These are phyloP conservation scores for Candida manassasensis DNA, from an alignment of 805 yeast species.

Conservation along the genomic window DNA sequence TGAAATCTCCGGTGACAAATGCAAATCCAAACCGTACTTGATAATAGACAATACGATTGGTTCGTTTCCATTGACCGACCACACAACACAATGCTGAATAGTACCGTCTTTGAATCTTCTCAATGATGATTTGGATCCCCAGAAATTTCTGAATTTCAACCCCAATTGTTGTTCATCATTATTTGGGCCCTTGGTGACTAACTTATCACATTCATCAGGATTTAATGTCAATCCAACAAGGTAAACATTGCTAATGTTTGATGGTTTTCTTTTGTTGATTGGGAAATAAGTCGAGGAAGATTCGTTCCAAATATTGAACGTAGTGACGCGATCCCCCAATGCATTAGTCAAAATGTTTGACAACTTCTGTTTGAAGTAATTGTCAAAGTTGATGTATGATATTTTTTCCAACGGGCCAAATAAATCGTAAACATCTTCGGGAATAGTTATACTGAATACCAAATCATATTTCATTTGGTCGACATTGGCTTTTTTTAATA, in stretches of 20 bases:
- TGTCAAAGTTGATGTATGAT: constrained; percentile 64
- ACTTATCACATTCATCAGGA: constrained; percentile 68
- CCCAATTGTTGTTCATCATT: constrained; percentile 53
- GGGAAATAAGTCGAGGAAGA: constrained; percentile 28
- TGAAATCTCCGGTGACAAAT: constrained; percentile 47
- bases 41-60: constrained; percentile 65
- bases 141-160: constrained; percentile 68
- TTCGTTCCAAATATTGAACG: constrained; percentile 30
- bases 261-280: constrained; percentile 51
- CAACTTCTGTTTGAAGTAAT: constrained; percentile 58
- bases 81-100: constrained; percentile 85
- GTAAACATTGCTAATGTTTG: constrained; percentile 25
- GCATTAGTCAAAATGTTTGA: constrained; percentile 54
- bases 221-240: constrained; percentile 65
- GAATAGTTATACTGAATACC: constrained; percentile 48
- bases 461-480: constrained; percentile 64
- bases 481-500: constrained; percentile 55
- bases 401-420: constrained; percentile 72
- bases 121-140: constrained; percentile 84
- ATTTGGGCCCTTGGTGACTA: constrained; percentile 83
- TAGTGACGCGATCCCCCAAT: constrained; percentile 45
- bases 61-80: constrained; percentile 56
- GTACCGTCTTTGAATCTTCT: constrained; percentile 92
- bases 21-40: constrained; percentile 58
- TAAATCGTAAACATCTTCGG: constrained; percentile 34